Evolutionary conservation across 768 basidiomycete genomes (phyloP).

Genomic region (Porpolomopsis calyptriformis): DNA sequence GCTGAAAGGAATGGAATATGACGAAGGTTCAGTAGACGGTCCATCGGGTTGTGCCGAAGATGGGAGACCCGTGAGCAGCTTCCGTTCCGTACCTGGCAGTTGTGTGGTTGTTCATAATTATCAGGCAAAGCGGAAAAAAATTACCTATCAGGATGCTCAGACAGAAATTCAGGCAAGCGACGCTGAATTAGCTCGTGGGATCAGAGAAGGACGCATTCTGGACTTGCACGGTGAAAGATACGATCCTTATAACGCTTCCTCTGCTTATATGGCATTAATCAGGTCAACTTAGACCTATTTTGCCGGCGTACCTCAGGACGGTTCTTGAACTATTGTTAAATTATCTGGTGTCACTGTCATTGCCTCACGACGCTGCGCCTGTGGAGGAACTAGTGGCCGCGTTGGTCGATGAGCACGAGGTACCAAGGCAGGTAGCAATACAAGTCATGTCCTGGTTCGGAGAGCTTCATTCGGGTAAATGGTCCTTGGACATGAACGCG

Average conservation of each 20-base stretch:
- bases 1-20: constrained; percentile 58
- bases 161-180: constrained; percentile 75
- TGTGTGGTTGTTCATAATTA: constrained; percentile 11
- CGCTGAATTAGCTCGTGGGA: constrained; percentile 50
- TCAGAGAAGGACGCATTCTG: constrained; percentile 63
- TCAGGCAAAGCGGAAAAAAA: constrained; percentile 16
- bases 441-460: constrained; percentile 86
- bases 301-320: constrained; percentile 50
- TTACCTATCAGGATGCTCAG: constrained; percentile 54
- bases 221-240: constrained; percentile 47
- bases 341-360: constrained; percentile 52
- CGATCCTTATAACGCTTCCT: no score
- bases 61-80: constrained; percentile 11
- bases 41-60: constrained; percentile 27
- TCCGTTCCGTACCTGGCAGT: no score
- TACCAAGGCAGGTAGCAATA: constrained; percentile 45
- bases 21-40: constrained; percentile 49
- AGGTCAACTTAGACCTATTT: constrained; percentile 70
- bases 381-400: constrained; percentile 49
- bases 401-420: constrained; percentile 64
- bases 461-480: constrained; percentile 37
- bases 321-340: constrained; percentile 72
- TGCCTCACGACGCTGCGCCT: constrained; percentile 40
- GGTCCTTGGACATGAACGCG: constrained; percentile 54
- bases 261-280: no score